These are phyloP conservation scores for Trypanosoma mega DNA, from an alignment of 208 protist species.

Conservation along the genomic window DNA sequence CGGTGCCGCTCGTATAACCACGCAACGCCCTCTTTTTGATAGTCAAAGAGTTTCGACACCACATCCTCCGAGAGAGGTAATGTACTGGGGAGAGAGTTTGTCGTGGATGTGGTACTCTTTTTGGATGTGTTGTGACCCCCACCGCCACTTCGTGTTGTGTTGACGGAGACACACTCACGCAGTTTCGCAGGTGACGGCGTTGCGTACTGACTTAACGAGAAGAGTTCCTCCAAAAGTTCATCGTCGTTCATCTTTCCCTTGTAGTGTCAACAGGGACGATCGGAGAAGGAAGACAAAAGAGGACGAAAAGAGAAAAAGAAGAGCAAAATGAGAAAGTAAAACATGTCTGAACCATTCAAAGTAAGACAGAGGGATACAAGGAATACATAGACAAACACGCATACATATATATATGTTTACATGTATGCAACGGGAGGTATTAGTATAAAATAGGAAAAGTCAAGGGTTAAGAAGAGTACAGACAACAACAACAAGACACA, in stretches of 20 bases:
- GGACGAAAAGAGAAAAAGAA: neutral
- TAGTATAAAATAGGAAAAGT: no score
- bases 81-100: neutral
- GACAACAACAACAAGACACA: no score
- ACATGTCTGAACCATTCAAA: no score
- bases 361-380: no score
- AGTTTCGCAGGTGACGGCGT: conserved; percentile 8
- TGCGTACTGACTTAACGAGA: conserved; percentile 42
- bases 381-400: no score
- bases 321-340: neutral
- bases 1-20: conserved; percentile 96
- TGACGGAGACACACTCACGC: conserved; percentile 17
- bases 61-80: conserved; percentile 35
- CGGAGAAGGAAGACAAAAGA: neutral
- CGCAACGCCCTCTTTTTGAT: conserved; percentile 92
- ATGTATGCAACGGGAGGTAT: no score
- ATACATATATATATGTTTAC: conserved; percentile 9
- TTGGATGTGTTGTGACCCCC: neutral
- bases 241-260: conserved; percentile 30
- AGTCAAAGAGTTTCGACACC: conserved; percentile 76
- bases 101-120: neutral
- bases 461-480: no score
- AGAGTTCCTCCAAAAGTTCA: conserved; percentile 69
- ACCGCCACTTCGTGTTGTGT: conserved; percentile 7
- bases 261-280: no score